Percentiles rank a stretch among this genome's conserved stretches.
Evolutionary conservation across 2,329 filamentous ascomycete species (phyloP).

Genomic region (Penicillium capsulatum): DNA sequence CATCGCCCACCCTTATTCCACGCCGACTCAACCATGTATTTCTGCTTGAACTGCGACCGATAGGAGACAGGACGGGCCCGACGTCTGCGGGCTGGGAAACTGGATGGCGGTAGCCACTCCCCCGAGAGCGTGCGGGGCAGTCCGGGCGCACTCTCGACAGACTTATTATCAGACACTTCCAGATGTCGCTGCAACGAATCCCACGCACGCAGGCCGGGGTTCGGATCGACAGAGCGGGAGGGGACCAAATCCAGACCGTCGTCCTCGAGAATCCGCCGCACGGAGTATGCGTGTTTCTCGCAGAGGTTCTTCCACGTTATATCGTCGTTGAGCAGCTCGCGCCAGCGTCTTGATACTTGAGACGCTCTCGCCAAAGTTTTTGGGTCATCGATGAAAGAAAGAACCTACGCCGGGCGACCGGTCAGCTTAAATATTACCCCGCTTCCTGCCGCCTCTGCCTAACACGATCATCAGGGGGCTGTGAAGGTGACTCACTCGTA

Average conservation of each 20-base stretch:
- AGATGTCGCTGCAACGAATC: conserved; percentile 25
- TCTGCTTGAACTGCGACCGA: conserved; percentile 95
- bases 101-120: conserved; percentile 30
- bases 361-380: conserved; percentile 89
- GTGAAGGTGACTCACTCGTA: conserved; percentile 66
- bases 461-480: no score
- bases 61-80: conserved; percentile 73
- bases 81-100: conserved; percentile 37
- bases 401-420: conserved; percentile 55
- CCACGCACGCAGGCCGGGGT: conserved; percentile 19
- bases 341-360: conserved; percentile 93
- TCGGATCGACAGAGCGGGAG: conserved; percentile 22
- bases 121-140: conserved; percentile 38
- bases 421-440: conserved; percentile 11
- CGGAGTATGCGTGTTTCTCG: conserved; percentile 94
- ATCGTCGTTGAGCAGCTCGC: conserved; percentile 88
- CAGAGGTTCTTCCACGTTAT: conserved; percentile 98
- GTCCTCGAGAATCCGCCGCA: conserved; percentile 56
- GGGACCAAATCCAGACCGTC: conserved; percentile 35
- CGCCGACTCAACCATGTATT: conserved; percentile 93
- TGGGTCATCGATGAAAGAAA: conserved; percentile 96
- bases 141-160: conserved; percentile 47
- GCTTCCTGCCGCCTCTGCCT: no score
- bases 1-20: conserved; percentile 90
- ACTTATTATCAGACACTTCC: conserved; percentile 28